phyloP scores from a whole-genome alignment of 75 land plant species.

The Chamaecyparis obtusa region DNA sequence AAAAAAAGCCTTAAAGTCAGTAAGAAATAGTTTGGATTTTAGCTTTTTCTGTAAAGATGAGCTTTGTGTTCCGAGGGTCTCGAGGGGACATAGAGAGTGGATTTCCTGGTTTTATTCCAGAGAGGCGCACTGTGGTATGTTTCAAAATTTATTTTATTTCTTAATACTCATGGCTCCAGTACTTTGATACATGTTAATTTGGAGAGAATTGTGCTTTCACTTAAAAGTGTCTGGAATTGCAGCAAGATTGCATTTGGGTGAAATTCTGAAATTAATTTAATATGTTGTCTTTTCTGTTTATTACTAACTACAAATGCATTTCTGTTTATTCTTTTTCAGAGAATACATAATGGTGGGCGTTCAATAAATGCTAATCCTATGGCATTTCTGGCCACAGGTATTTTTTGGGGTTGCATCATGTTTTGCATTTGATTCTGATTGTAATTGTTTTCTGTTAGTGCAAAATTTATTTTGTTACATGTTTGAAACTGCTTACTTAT shows the following conservation, averaged over 20 bases:
- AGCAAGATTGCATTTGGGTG: background rate
- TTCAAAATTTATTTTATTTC: background rate
- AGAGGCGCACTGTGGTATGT: conserved; percentile 75
- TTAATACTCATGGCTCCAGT: background rate
- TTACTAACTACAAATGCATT: conserved; percentile 1
- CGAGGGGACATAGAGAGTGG: conserved; percentile 80
- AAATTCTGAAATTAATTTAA: background rate
- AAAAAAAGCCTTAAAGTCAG: background rate
- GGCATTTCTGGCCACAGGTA: conserved; percentile 88
- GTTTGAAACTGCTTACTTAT: background rate
- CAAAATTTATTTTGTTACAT: background rate
- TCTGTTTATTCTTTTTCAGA: conserved; percentile 33
- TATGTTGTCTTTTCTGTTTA: background rate
- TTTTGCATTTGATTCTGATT: background rate
- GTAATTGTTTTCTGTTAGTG: background rate
- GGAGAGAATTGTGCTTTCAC: background rate
- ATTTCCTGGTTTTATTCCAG: conserved; percentile 63
- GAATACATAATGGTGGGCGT: conserved; percentile 70
- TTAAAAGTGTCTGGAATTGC: background rate
- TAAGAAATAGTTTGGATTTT: background rate
- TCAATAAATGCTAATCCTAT: conserved; percentile 82
- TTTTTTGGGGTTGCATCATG: background rate
- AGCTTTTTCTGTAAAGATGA: conserved; percentile 40
- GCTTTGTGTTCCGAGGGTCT: conserved; percentile 78
- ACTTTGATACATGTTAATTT: background rate